Base-by-base conservation (phyloP, 768 basidiomycete genomes). In the Suillus fuscotomentosus region DNA sequence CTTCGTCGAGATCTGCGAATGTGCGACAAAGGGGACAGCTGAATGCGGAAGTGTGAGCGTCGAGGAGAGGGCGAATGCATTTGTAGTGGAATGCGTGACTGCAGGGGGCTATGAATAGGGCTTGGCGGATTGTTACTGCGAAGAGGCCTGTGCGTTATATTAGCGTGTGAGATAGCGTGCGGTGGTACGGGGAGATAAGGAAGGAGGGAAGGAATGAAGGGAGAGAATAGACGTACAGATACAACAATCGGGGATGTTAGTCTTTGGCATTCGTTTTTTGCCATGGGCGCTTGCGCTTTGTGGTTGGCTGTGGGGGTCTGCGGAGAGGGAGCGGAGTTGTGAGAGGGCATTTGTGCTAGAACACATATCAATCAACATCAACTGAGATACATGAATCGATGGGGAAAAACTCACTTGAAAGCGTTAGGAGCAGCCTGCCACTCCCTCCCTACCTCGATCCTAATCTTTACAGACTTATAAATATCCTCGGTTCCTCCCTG, bases 401-500 rank as follows among this genome's bases (percentile, higher is more conserved):
- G 59, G 50, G 50, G 20, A 48, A 53, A 22, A 45, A 56, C 68
- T 42, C 15, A 70, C 65, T 99, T 99, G 93, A 97, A 99, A 48
- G 88, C 91, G 79, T 98, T 98, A 0, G 57, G 88, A 0, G 80
- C 85, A 2, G 88, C 80, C 75, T 97, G 95, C 97, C 96, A 98
- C 75, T 95, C 95, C 65, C 97, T 79, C 8, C 88, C 88, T 20
- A 97, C 77, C 78, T 99, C 97, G 61, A 98, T 82, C 68, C 93
- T 85, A 73, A 99, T 98, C 86, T 97, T 98, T 65, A 99, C 94
- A 65, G 92, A 94, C 79, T 97, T 91, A 77, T 97, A 99, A 60
- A 97, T 95, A 76, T 98, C 96, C 79, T 99, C 96, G 11, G 93
- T 88, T 0, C 97, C 97, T 8, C 97, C 97, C 76, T 98, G 97